Percentiles rank a stretch among this genome's conserved stretches.
Conservation (phyloP, 1,284 basidiomycete genomes). For the Pulveroboletus sp. region DNA sequence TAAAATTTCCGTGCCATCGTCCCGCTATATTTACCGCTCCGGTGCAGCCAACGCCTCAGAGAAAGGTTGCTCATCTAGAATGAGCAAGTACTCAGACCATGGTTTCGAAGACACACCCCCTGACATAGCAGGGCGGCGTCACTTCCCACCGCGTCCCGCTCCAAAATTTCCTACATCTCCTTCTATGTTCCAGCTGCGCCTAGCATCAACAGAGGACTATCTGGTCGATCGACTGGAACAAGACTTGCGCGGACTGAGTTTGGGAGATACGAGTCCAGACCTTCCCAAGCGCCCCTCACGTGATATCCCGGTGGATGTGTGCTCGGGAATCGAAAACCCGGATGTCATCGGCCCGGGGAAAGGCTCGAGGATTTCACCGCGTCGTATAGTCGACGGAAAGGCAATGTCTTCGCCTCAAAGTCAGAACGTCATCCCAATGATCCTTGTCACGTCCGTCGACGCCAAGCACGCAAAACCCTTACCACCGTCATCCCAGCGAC, state of each 20-base stretch:
- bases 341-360: not conserved
- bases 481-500: conserved; percentile 12
- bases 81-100: conserved; percentile 13
- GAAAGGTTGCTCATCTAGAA: conserved; percentile 14
- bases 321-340: not conserved
- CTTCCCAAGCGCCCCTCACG: not conserved
- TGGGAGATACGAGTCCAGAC: conserved; percentile 15
- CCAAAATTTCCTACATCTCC: conserved; percentile 24
- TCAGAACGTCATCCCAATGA: conserved; percentile 22
- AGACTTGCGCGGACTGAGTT: conserved; percentile 22
- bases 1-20: not conserved
- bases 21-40: conserved; percentile 2
- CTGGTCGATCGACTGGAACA: conserved; percentile 26
- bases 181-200: conserved; percentile 27
- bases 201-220: conserved; percentile 22
- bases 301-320: conserved; percentile 15
- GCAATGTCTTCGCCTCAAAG: not conserved
- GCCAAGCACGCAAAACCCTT: conserved; percentile 29
- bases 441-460: conserved; percentile 31
- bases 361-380: no score
- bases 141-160: not conserved
- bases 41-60: conserved; percentile 8
- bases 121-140: not conserved
- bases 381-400: not conserved
- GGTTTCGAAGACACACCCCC: not conserved